A percentile compares a stretch with the other conserved stretches of the same genome.
Evolutionary conservation across 495 filamentous ascomycete species (phyloP).

Genomic region (Penicillium coffeae): DNA sequence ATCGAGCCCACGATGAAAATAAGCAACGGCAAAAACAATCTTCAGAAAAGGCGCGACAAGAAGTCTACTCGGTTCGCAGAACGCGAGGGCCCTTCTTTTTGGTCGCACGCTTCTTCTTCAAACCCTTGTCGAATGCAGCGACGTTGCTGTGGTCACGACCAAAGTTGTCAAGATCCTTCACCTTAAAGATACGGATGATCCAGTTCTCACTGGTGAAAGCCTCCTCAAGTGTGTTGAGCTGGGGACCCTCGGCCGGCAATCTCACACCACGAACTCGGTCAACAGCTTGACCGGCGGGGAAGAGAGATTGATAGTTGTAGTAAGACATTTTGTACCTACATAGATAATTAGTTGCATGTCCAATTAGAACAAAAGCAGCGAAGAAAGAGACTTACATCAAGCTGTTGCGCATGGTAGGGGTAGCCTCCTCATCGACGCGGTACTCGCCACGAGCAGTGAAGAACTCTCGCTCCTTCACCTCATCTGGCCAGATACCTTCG

Average conservation of each 20-base stretch:
- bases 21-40: slow-evolving; percentile 8
- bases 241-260: slow-evolving; percentile 81
- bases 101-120: slow-evolving; percentile 85
- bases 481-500: slow-evolving; percentile 98
- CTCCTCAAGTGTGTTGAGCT: slow-evolving; percentile 87
- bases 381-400: slow-evolving; percentile 71
- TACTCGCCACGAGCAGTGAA: slow-evolving; percentile 97
- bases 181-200: slow-evolving; percentile 99
- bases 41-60: slow-evolving; percentile 2
- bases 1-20: slow-evolving; percentile 7
- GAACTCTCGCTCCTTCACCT: slow-evolving; percentile 95
- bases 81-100: slow-evolving; percentile 77
- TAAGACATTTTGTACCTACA: slow-evolving; percentile 99
- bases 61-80: slow-evolving; percentile 73
- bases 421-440: slow-evolving; percentile 87
- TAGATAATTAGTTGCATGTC: slow-evolving; percentile 29
- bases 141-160: slow-evolving; percentile 84
- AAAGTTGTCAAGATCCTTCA: slow-evolving; percentile 96
- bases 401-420: slow-evolving; percentile 98
- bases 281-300: slow-evolving; percentile 84
- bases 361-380: background rate
- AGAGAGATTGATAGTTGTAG: slow-evolving; percentile 92
- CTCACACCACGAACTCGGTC: slow-evolving; percentile 83
- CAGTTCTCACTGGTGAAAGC: slow-evolving; percentile 99
- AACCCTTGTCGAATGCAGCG: slow-evolving; percentile 82